Percentiles rank a stretch among this genome's conserved stretches.
Conservation (phyloP, 306 rosid genomes). For the Citrullus colocynthis region DNA sequence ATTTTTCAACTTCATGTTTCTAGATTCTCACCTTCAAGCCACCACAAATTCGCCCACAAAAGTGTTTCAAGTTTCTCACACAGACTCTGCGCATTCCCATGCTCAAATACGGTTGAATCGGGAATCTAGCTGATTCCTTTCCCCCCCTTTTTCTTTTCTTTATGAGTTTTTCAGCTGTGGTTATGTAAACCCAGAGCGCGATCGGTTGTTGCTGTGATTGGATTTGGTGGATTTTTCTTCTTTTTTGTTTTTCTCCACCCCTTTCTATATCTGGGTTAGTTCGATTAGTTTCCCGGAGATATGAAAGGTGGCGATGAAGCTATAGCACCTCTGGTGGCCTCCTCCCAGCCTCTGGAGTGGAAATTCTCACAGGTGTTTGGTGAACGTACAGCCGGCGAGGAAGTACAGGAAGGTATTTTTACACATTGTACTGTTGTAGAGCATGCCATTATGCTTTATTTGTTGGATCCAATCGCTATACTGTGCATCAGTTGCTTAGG, state of each 20-base stretch:
- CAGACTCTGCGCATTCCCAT: slow-evolving; percentile 14
- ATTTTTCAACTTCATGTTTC: neutral
- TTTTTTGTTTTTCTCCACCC: neutral
- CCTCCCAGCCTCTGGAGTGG: slow-evolving; percentile 79
- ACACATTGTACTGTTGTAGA: neutral
- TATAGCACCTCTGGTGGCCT: slow-evolving; percentile 64
- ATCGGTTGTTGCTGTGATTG: slow-evolving; percentile 57
- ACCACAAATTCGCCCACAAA: slow-evolving; percentile 2
- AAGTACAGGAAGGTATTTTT: slow-evolving; percentile 90
- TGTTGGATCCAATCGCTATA: slow-evolving; percentile 58
- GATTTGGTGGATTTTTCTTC: slow-evolving; percentile 24
- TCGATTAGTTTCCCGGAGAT: slow-evolving; percentile 26
- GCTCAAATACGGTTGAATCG: slow-evolving; percentile 50
- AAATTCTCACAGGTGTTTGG: slow-evolving; percentile 99
- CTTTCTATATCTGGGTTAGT: slow-evolving; percentile 19
- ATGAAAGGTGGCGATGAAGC: slow-evolving; percentile 94
- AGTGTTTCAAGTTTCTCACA: slow-evolving; percentile 2
- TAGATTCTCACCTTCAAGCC: slow-evolving; percentile 44
- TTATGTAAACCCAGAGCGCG: slow-evolving; percentile 50
- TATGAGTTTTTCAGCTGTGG: slow-evolving; percentile 41
- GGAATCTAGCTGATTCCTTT: slow-evolving; percentile 27
- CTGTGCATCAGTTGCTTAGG: slow-evolving; percentile 34
- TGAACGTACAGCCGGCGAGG: slow-evolving; percentile 95
- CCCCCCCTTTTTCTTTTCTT: slow-evolving; percentile 14
- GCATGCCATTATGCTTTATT: neutral